These are phyloP conservation scores for Mortierella sp. DNA, from an alignment of 371 early-diverging fungal species.

Conservation along the genomic window DNA sequence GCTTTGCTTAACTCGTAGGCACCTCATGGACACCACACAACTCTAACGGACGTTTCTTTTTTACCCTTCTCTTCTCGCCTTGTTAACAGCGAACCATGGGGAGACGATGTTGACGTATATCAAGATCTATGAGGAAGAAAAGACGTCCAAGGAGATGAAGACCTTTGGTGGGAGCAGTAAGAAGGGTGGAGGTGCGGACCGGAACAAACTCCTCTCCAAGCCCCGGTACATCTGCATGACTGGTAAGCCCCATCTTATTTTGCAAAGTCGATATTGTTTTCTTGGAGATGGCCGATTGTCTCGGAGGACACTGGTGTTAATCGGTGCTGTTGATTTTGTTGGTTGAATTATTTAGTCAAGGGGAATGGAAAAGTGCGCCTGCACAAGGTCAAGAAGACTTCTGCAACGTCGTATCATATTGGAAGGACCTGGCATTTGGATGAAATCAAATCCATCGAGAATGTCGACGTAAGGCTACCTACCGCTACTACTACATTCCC, in stretches of 20 bases:
- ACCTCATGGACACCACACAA: too few species aligned
- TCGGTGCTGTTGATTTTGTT: neutral
- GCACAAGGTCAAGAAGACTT: conserved; percentile 69
- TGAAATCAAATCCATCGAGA: conserved; percentile 68
- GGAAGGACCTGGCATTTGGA: conserved; percentile 72
- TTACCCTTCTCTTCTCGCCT: neutral
- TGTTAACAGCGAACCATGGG: conserved; percentile 28
- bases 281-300: too few species aligned
- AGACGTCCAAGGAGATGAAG: conserved; percentile 41
- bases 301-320: neutral
- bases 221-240: conserved; percentile 59
- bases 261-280: neutral
- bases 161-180: conserved; percentile 20
- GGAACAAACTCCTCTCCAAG: conserved; percentile 50
- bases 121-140: conserved; percentile 58
- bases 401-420: conserved; percentile 68
- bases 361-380: conserved; percentile 65
- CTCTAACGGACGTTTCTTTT: neutral
- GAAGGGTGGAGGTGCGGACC: conserved; percentile 41
- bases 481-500: neutral
- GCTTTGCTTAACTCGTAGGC: too few species aligned
- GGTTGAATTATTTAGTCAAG: conserved; percentile 38
- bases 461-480: conserved; percentile 64
- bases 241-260: conserved; percentile 15
- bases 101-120: conserved; percentile 56